Percentiles rank a stretch among this genome's conserved stretches.
Evolutionary conservation across 176 grass and related monocot genomes (phyloP).

Genomic region (Oryza brachyantha): DNA sequence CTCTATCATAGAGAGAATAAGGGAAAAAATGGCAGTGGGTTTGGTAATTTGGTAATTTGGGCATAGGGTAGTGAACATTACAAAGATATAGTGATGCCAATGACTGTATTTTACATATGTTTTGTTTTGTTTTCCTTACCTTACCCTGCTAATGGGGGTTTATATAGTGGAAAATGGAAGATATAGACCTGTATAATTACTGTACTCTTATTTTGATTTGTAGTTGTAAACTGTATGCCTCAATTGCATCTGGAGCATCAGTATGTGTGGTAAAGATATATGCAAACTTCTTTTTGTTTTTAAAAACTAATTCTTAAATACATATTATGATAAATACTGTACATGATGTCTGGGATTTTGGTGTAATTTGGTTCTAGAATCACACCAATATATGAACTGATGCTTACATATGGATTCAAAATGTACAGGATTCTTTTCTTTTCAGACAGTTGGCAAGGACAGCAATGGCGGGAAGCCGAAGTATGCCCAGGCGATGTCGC

Average conservation of each 20-base stretch:
- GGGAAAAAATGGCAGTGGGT: background rate
- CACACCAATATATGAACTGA: background rate
- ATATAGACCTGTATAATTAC: background rate
- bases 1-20: background rate
- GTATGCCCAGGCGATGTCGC: slow-evolving; percentile 37
- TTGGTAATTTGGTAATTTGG: background rate
- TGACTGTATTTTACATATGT: background rate
- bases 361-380: background rate
- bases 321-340: background rate
- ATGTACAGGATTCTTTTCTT: background rate
- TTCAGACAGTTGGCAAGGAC: slow-evolving; percentile 40
- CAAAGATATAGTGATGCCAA: background rate
- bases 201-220: slow-evolving; percentile 4
- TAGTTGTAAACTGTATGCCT: slow-evolving; percentile 8
- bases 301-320: background rate
- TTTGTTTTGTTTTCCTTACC: background rate
- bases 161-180: slow-evolving; percentile 7
- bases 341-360: background rate
- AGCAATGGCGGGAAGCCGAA: slow-evolving; percentile 40
- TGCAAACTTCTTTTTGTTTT: background rate
- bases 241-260: background rate
- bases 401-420: background rate
- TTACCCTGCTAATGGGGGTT: background rate
- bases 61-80: background rate
- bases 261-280: background rate